phyloP scores from a whole-genome alignment of 331 rosid species.

The Cucumis variabilis region DNA sequence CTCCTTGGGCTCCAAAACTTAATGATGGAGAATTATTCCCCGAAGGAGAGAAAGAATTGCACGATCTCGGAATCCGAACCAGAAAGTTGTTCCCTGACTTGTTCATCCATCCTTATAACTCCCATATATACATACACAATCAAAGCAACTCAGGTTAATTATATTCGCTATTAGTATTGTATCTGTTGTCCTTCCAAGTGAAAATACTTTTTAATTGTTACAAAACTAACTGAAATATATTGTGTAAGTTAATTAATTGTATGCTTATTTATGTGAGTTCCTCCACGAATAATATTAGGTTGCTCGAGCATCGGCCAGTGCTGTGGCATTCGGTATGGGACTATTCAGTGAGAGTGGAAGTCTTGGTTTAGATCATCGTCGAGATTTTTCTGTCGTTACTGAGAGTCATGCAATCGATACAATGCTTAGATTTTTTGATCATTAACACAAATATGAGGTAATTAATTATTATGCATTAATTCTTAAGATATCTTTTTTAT shows the following conservation, averaged over 20 bases:
- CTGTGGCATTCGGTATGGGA: constrained; percentile 98
- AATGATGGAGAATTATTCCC: constrained; percentile 74
- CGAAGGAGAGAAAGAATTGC: constrained; percentile 82
- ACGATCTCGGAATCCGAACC: constrained; percentile 71
- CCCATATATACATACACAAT: constrained; percentile 76
- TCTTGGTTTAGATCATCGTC: constrained; percentile 77
- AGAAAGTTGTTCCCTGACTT: constrained; percentile 68
- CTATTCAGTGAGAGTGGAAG: constrained; percentile 79
- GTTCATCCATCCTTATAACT: constrained; percentile 83
- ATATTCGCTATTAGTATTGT: constrained; percentile 2
- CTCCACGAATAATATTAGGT: constrained; percentile 56
- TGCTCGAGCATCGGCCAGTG: constrained; percentile 97
- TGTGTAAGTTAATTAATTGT: not conserved
- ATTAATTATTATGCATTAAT: constrained; percentile 21
- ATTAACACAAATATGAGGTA: constrained; percentile 87
- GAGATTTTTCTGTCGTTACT: constrained; percentile 84
- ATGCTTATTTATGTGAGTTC: not conserved
- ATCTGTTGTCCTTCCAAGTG: not conserved
- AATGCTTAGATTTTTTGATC: constrained; percentile 76
- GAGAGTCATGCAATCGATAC: constrained; percentile 92
- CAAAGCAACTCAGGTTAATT: constrained; percentile 78
- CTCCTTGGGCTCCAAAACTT: constrained; percentile 84
- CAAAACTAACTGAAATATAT: too few relatives aligned
- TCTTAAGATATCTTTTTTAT: constrained; percentile 28
- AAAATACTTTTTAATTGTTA: too few relatives aligned